These are phyloP conservation scores for Aphanomyces stellatus DNA, from an alignment of 352 stramenopile species.

Conservation along the genomic window DNA sequence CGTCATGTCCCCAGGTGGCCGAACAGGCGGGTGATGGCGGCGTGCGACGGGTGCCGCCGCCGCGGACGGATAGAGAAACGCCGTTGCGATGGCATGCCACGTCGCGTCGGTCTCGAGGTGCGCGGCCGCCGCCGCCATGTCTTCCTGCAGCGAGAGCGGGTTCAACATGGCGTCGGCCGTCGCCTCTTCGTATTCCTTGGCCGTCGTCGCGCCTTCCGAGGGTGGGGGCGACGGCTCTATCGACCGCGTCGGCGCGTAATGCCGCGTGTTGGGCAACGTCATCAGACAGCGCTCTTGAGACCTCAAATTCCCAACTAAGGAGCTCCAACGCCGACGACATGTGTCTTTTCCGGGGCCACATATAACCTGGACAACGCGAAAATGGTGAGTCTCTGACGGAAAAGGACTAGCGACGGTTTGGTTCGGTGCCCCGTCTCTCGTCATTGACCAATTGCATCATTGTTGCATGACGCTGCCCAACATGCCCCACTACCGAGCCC, in stretches of 20 bases:
- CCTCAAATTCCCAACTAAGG: neutral
- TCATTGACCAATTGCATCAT: too few relatives aligned
- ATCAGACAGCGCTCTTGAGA: too few relatives aligned
- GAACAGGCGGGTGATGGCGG: too few relatives aligned
- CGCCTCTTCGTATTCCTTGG: slow-evolving; percentile 5
- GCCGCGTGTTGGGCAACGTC: slow-evolving; percentile 1
- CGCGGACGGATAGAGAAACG: neutral
- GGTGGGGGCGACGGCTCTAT: neutral
- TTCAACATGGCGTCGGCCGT: slow-evolving; percentile 4
- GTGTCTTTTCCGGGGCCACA: too few relatives aligned
- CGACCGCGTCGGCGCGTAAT: neutral
- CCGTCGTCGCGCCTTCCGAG: neutral
- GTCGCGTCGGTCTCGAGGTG: neutral
- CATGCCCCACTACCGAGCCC: neutral
- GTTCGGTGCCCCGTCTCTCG: too few relatives aligned
- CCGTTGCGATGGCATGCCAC: neutral
- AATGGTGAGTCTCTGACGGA: too few relatives aligned
- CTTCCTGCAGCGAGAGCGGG: neutral
- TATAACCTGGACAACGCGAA: too few relatives aligned
- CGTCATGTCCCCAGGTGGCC: too few relatives aligned
- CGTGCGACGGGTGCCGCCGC: neutral
- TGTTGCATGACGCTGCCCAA: slow-evolving; percentile 17
- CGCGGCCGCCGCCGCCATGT: neutral
- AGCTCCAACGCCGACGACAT: neutral
- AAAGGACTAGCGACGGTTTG: too few relatives aligned